Base-by-base conservation (phyloP, 2,329 filamentous ascomycete species). In the Cladophialophora carrionii region DNA sequence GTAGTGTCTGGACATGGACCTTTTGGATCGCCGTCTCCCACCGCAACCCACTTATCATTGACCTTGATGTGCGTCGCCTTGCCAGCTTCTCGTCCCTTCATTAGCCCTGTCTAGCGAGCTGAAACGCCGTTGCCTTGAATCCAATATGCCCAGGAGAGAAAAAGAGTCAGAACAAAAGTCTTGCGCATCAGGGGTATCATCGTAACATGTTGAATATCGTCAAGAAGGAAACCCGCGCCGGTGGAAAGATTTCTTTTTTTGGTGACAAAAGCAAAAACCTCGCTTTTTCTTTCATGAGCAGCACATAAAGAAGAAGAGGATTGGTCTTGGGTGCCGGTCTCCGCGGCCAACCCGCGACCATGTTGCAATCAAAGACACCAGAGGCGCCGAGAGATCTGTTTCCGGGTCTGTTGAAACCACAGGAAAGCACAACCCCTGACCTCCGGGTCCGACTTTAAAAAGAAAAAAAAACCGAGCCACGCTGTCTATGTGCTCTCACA, bases 181-280 rank as follows among this genome's bases (percentile, higher is more conserved):
- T 68, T 67, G 61, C 68, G 62, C 58, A 41, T 49, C 48, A 61
- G 61, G 62, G 68, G 66, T 68, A 70, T 70, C 66, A 67, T 68
- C 57, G 48, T 52, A 70, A 70, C 66, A 70, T 68, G 66, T 68
- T 70, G 66, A 70, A 70, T 68, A 68, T 68, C 66, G 67, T 69
- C 67, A 69, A 63, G 64, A 70, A 62, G 57, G 57, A 60, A 60
- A 61, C 68, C 68, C 66, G 60, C 67, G 64, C 67, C 62, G 34
- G 49, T 60, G 49, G 49, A 57, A 54, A 55, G 53, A 60, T 56
- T 46, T 48, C 31, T 29, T 58, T 34, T 34, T 43, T 65, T 43
- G 57, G 46, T 43, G 60, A 48, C 56, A 49, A 32, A 49, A 32
- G 17, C 37, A 61, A 61, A 24, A 61, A 24, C 57, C 61, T 62